phyloP scores from a whole-genome alignment of 1,284 basidiomycete genomes.

The Termitomyces sp. region DNA sequence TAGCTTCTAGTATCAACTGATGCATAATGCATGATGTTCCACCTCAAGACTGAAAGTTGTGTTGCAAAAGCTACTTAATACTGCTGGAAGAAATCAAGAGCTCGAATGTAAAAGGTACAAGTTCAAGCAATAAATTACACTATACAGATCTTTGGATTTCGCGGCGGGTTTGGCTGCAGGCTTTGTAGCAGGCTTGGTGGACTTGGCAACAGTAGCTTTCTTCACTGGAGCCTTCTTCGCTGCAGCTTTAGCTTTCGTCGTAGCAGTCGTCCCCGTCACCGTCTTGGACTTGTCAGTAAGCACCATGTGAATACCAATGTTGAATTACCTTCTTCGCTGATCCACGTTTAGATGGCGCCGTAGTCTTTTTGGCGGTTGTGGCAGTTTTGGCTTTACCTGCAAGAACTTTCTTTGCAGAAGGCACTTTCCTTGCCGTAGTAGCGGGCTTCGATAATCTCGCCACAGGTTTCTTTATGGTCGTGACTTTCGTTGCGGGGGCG shows the following conservation, averaged over 20 bases:
- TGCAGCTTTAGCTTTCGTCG: conserved; percentile 43
- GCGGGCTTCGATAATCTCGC: conserved; percentile 16
- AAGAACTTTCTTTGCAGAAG: conserved; percentile 30
- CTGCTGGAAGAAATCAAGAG: background rate
- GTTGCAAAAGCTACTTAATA: background rate
- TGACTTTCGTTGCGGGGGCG: conserved; percentile 8
- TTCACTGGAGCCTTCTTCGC: conserved; percentile 36
- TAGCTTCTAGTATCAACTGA: background rate
- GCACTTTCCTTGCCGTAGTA: conserved; percentile 10
- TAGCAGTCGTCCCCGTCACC: conserved; percentile 40
- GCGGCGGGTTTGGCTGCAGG: conserved; percentile 21
- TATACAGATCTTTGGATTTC: conserved; percentile 23
- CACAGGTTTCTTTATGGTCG: conserved; percentile 17
- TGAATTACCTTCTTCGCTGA: conserved; percentile 48
- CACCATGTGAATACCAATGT: background rate
- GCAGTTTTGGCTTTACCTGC: conserved; percentile 38
- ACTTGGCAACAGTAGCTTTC: conserved; percentile 32
- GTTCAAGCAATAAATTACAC: conserved; percentile 27
- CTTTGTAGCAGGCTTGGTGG: conserved; percentile 32
- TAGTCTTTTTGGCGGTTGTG: conserved; percentile 43
- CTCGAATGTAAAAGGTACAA: conserved; percentile 12
- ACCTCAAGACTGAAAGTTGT: background rate
- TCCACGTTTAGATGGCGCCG: conserved; percentile 40
- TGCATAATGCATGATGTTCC: background rate
- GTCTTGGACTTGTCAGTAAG: conserved; percentile 29